phyloP scores from a whole-genome alignment of 768 basidiomycete genomes.

The Leccinum uliginosum region DNA sequence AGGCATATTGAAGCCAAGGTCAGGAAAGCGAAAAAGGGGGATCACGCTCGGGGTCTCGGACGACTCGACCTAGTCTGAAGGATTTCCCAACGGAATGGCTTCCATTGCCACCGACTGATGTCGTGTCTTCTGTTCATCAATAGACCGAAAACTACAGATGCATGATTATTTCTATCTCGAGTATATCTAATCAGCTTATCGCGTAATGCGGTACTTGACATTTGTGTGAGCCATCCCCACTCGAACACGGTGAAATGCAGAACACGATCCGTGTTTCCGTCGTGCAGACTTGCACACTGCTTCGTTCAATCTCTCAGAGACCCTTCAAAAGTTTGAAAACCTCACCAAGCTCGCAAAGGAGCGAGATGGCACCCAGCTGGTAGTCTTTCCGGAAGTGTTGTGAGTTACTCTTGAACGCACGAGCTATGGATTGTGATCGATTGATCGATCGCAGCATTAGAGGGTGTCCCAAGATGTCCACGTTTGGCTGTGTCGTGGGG shows the following conservation, averaged over 20 bases:
- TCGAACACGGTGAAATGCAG: constrained; percentile 12
- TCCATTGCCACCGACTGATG: constrained; percentile 29
- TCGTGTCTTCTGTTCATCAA: constrained; percentile 1
- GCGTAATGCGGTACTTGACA: too few relatives aligned
- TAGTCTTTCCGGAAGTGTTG: constrained; percentile 59
- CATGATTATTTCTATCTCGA: constrained; percentile 2
- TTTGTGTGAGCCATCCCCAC: not conserved
- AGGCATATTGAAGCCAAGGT: constrained; percentile 74
- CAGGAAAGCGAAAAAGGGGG: constrained; percentile 70
- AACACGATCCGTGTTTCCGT: constrained; percentile 47
- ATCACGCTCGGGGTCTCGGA: constrained; percentile 55
- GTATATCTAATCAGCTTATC: not conserved
- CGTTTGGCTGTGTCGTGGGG: constrained; percentile 42
- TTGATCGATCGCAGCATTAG: constrained; percentile 38
- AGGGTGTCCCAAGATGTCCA: constrained; percentile 57
- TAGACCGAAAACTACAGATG: constrained; percentile 6
- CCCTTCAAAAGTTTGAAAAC: constrained; percentile 46
- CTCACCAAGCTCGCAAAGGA: constrained; percentile 43
- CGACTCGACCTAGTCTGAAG: constrained; percentile 57
- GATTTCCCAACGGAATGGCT: constrained; percentile 91
- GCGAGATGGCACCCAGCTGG: constrained; percentile 44
- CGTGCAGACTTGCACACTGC: constrained; percentile 48
- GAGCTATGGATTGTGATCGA: not conserved
- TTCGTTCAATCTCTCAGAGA: constrained; percentile 41
- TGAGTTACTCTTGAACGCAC: constrained; percentile 22